These are phyloP conservation scores for Lachnellula subtilissima DNA, from an alignment of 2,329 filamentous ascomycete genomes.

Conservation along the genomic window DNA sequence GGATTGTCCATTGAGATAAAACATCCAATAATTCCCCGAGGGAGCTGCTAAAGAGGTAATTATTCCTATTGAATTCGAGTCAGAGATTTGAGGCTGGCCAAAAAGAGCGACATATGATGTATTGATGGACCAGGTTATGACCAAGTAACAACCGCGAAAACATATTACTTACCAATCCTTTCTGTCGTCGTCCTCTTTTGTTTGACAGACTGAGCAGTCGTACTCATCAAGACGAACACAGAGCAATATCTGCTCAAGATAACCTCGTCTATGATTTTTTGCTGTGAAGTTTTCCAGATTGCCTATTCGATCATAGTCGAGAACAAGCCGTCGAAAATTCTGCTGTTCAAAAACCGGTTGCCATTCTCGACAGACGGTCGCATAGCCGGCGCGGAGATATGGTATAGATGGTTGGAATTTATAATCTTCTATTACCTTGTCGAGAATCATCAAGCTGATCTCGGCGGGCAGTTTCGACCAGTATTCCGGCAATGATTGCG, in stretches of 20 bases:
- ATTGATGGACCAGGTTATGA: conserved; percentile 7
- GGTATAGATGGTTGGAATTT: conserved; percentile 7
- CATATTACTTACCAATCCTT: conserved; percentile 5
- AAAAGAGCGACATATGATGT: conserved; percentile 7
- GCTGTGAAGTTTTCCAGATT: conserved; percentile 10
- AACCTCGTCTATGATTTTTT: conserved; percentile 13
- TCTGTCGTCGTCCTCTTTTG: conserved; percentile 7
- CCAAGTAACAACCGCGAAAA: conserved; percentile 1
- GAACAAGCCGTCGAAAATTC: conserved; percentile 16
- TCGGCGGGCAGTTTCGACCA: conserved; percentile 45
- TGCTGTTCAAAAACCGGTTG: conserved; percentile 16
- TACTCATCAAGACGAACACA: conserved; percentile 13
- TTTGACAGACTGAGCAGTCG: conserved; percentile 16
- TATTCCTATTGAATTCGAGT: conserved; percentile 8
- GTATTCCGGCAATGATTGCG: not conserved
- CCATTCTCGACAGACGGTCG: conserved; percentile 19
- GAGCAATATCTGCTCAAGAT: conserved; percentile 13
- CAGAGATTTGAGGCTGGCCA: not conserved
- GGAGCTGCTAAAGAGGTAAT: conserved; percentile 11
- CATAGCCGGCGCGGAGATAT: conserved; percentile 12
- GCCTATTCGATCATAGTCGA: conserved; percentile 13
- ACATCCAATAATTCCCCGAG: conserved; percentile 10
- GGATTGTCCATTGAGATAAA: conserved; percentile 12
- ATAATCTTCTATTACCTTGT: conserved; percentile 12
- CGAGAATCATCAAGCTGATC: conserved; percentile 36